These are phyloP conservation scores for Geotrichum fermentans DNA, from an alignment of 1,139 yeast species.

Conservation along the genomic window DNA sequence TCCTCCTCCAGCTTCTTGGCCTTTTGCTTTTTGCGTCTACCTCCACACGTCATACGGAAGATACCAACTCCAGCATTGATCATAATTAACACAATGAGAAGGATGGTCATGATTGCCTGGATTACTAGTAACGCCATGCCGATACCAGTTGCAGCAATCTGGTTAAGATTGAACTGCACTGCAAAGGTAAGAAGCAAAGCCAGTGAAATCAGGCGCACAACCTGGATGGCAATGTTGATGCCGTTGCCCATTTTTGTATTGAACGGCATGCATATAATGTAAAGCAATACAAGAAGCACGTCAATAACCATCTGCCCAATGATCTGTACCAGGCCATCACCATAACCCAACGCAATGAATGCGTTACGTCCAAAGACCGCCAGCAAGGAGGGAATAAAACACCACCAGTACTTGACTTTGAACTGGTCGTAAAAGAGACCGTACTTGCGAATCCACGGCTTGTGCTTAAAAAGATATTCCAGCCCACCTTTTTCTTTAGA, in stretches of 20 bases:
- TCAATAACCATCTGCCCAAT: conserved; percentile 35
- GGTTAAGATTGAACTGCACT: conserved; percentile 30
- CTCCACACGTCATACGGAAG: conserved; percentile 12
- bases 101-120: conserved; percentile 31
- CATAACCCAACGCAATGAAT: conserved; percentile 35
- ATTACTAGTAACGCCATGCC: conserved; percentile 34
- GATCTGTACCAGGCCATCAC: conserved; percentile 35
- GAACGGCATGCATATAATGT: conserved; percentile 30
- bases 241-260: conserved; percentile 34
- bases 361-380: conserved; percentile 35
- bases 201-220: conserved; percentile 32
- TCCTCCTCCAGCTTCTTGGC: conserved; percentile 7
- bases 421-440: conserved; percentile 37
- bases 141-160: conserved; percentile 32
- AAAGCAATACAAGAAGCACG: conserved; percentile 23
- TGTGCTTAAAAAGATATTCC: conserved; percentile 30
- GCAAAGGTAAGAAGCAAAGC: conserved; percentile 33
- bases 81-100: conserved; percentile 29
- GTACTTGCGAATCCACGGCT: conserved; percentile 34
- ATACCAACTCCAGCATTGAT: conserved; percentile 16
- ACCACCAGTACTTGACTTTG: conserved; percentile 36
- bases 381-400: conserved; percentile 30
- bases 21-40: conserved; percentile 5
- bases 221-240: conserved; percentile 32
- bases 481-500: conserved; percentile 27